Percentiles rank a stretch among this genome's conserved stretches.
Conservation (phyloP, 345 rosid species). For the Lepidium aucheri region DNA sequence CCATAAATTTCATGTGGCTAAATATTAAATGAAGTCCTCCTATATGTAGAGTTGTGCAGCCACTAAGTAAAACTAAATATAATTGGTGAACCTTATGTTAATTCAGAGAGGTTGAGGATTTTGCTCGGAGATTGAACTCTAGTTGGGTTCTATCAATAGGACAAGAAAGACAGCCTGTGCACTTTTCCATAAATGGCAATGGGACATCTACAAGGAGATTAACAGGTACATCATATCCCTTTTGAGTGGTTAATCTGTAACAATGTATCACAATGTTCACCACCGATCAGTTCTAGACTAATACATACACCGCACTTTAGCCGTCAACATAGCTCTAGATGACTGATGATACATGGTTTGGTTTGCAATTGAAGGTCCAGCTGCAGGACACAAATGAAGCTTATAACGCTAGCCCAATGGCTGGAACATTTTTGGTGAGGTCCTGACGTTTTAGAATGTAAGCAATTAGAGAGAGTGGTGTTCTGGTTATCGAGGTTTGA, state of each 20-base stretch:
- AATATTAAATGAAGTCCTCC: background rate
- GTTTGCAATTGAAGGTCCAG: slow-evolving; percentile 24
- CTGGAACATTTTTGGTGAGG: slow-evolving; percentile 32
- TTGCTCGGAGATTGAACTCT: slow-evolving; percentile 85
- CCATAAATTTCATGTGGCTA: background rate
- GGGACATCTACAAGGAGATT: slow-evolving; percentile 39
- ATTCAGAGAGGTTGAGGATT: slow-evolving; percentile 86
- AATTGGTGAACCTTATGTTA: background rate
- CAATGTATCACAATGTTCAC: background rate
- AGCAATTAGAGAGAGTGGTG: slow-evolving; percentile 23
- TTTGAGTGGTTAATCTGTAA: background rate
- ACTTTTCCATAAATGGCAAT: slow-evolving; percentile 45
- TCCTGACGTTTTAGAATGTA: slow-evolving; percentile 22
- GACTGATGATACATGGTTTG: slow-evolving; percentile 14
- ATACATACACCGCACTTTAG: background rate
- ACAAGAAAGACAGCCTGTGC: slow-evolving; percentile 48
- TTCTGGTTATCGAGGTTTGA: slow-evolving; percentile 10
- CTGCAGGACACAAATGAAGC: slow-evolving; percentile 26
- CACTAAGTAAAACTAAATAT: background rate
- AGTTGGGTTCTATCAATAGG: slow-evolving; percentile 69
- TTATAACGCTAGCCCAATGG: slow-evolving; percentile 15
- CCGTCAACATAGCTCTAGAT: slow-evolving; percentile 7
- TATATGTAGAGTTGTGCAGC: background rate
- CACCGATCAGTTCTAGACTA: background rate
- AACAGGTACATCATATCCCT: slow-evolving; percentile 31